These are phyloP conservation scores for Acanthamoeba sp. DNA, from an alignment of 208 protist species.

Conservation along the genomic window DNA sequence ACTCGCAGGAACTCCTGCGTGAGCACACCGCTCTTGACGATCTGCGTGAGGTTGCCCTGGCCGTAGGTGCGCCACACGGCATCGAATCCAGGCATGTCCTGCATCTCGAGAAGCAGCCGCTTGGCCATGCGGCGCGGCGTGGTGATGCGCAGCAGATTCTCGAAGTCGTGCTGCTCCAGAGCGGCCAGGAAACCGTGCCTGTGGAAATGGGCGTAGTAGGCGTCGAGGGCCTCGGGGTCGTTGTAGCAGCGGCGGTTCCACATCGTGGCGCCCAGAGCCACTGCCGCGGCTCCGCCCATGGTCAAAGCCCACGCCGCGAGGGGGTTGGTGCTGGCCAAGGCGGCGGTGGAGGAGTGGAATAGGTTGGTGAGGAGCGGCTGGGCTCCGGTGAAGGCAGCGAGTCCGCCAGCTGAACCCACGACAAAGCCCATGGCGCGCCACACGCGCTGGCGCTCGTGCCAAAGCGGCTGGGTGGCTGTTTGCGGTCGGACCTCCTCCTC, in stretches of 20 bases:
- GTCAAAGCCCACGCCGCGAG: not conserved
- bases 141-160: constrained; percentile 14
- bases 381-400: not conserved
- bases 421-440: not conserved
- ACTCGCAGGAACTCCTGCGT: not conserved
- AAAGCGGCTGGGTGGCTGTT: not conserved
- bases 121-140: not conserved
- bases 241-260: not conserved
- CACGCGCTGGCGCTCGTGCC: constrained; percentile 12
- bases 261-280: not conserved
- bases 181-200: not conserved
- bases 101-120: not conserved
- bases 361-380: not conserved
- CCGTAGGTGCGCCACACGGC: constrained; percentile 35
- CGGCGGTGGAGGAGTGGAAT: not conserved
- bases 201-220: constrained; percentile 1
- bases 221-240: not conserved
- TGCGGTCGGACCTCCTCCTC: not conserved
- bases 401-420: not conserved
- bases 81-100: not conserved
- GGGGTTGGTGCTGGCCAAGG: not conserved
- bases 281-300: not conserved
- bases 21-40: not conserved
- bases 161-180: not conserved
- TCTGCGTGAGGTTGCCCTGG: not conserved